These are phyloP conservation scores for Hymenoscyphus fructigenus DNA, from an alignment of 2,329 filamentous ascomycete species.

Conservation along the genomic window DNA sequence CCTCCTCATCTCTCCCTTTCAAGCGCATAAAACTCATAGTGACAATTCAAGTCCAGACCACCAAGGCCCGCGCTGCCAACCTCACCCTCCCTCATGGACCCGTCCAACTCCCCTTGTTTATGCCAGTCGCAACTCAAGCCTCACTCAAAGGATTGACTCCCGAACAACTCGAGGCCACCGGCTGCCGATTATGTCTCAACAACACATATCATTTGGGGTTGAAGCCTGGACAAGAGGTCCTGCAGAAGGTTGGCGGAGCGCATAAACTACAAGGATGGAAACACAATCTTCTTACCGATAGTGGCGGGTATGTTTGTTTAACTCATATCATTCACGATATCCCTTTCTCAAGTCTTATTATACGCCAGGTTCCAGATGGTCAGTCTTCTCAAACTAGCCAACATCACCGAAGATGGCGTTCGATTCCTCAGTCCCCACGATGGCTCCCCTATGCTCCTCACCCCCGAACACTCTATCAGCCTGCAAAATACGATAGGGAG, in stretches of 20 bases:
- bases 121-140: constrained; percentile 97
- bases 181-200: constrained; percentile 89
- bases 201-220: constrained; percentile 97
- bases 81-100: constrained; percentile 88
- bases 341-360: not conserved
- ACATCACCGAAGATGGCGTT: constrained; percentile 90
- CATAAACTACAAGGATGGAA: constrained; percentile 95
- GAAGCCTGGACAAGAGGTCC: constrained; percentile 87
- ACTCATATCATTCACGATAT: not conserved
- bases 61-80: constrained; percentile 85
- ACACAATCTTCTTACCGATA: constrained; percentile 88
- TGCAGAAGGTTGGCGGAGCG: constrained; percentile 85
- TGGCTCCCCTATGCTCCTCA: constrained; percentile 92
- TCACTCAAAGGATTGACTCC: constrained; percentile 94
- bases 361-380: constrained; percentile 91
- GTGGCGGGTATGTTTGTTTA: constrained; percentile 58
- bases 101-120: constrained; percentile 90
- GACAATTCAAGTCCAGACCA: constrained; percentile 61
- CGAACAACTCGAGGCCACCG: constrained; percentile 84
- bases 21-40: constrained; percentile 16
- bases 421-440: constrained; percentile 96
- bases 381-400: constrained; percentile 87
- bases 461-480: constrained; percentile 93
- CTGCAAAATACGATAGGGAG: constrained; percentile 96
- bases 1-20: constrained; percentile 7